These are phyloP conservation scores for Avena sativa DNA, from an alignment of 176 grass and related monocot species.

Conservation along the genomic window DNA sequence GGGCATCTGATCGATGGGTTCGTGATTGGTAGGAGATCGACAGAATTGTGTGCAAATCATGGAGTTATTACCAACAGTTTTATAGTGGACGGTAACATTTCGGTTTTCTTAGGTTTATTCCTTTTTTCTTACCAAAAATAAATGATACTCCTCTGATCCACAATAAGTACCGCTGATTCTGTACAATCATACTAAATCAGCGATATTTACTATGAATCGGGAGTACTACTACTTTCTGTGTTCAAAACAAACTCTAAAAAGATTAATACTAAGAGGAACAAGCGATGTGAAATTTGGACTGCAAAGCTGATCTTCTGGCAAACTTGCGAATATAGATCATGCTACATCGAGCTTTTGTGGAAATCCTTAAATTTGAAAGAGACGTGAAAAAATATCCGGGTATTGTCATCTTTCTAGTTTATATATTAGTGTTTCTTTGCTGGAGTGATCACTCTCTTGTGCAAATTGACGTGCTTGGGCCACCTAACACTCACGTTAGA, in stretches of 20 bases:
- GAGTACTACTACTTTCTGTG: background rate
- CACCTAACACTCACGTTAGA: background rate
- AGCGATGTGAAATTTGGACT: background rate
- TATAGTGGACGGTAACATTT: background rate
- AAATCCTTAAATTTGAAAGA: background rate
- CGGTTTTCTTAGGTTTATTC: too few species aligned
- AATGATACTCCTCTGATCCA: too few species aligned
- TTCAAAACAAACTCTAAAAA: background rate
- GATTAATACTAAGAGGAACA: background rate
- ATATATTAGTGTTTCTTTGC: background rate
- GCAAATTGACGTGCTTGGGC: background rate
- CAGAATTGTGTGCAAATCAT: background rate
- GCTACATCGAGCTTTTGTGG: background rate
- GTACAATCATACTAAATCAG: too few species aligned
- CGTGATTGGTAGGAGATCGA: slow-evolving; percentile 19
- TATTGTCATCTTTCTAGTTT: background rate
- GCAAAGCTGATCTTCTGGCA: background rate
- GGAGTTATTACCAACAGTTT: background rate
- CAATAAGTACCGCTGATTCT: too few species aligned
- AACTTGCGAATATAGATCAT: background rate
- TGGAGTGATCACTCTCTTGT: background rate
- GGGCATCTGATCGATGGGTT: slow-evolving; percentile 34
- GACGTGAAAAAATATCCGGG: background rate
- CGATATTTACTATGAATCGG: too few species aligned
- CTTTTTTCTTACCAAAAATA: too few species aligned